These are phyloP conservation scores for Apophysomyces sp. DNA, from an alignment of 371 early-diverging fungal species.

Conservation along the genomic window DNA sequence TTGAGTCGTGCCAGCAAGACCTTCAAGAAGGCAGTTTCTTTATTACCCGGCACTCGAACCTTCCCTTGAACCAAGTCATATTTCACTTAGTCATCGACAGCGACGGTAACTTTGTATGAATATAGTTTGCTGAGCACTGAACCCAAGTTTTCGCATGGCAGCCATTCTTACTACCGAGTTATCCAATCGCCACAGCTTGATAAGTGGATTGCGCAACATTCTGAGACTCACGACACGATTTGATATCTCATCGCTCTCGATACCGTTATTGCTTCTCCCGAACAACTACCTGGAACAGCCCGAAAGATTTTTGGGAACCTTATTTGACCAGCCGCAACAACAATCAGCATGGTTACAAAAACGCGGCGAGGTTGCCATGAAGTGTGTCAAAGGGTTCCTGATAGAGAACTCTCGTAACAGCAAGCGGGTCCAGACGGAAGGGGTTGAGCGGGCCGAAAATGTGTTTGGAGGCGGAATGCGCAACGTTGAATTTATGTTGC, in stretches of 20 bases:
- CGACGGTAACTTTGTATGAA: constrained; percentile 39
- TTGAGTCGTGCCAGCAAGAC: constrained; percentile 26
- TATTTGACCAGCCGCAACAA: constrained; percentile 18
- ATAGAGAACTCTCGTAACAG: constrained; percentile 54
- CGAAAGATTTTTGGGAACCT: constrained; percentile 16
- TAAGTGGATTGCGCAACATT: constrained; percentile 67
- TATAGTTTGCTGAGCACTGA: not conserved
- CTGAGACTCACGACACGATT: constrained; percentile 62
- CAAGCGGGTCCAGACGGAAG: constrained; percentile 34
- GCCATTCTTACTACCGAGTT: constrained; percentile 39
- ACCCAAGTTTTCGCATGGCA: constrained; percentile 11
- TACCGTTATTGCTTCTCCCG: constrained; percentile 70
- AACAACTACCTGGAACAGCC: constrained; percentile 45
- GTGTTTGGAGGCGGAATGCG: constrained; percentile 37
- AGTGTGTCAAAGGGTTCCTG: constrained; percentile 62
- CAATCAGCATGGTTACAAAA: constrained; percentile 37
- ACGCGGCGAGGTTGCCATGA: constrained; percentile 61
- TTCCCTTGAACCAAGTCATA: constrained; percentile 71
- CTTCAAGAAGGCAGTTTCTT: constrained; percentile 71
- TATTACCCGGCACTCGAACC: constrained; percentile 76
- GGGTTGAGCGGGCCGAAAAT: constrained; percentile 27
- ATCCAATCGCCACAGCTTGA: constrained; percentile 49
- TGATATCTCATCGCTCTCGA: constrained; percentile 64
- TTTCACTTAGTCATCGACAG: constrained; percentile 68
- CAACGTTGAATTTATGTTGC: constrained; percentile 46